A percentile compares a stretch with the other conserved stretches of the same genome.
Evolutionary conservation across 257 asterid genomes (phyloP).

Genomic region (Anisodus acutangulus): DNA sequence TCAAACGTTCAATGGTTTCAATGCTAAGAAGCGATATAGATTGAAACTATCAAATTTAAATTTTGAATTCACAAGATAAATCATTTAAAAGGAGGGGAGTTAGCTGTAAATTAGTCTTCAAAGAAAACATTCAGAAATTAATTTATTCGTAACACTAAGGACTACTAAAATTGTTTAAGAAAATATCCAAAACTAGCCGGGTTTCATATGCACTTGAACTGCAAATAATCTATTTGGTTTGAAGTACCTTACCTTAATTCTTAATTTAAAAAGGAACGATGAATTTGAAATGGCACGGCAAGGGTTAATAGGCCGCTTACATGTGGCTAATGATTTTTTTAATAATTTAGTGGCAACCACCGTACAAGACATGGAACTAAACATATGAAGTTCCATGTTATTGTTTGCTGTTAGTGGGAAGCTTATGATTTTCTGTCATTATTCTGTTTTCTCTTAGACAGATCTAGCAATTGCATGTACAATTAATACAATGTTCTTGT

Average conservation of each 20-base stretch:
- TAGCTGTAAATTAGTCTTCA: no score
- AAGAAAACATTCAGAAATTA: no score
- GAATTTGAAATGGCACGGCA: not conserved
- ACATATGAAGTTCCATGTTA: not conserved
- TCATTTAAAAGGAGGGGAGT: no score
- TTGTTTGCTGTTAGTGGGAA: slow-evolving; percentile 1
- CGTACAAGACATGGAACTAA: slow-evolving; percentile 10
- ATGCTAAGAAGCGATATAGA: not conserved
- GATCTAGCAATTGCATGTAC: not conserved
- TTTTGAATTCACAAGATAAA: no score
- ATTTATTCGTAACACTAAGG: no score
- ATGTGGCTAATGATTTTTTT: not conserved
- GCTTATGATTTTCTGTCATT: not conserved
- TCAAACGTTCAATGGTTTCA: not conserved
- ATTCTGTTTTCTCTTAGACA: not conserved
- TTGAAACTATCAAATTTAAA: not conserved
- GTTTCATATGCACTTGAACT: not conserved
- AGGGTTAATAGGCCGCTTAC: not conserved
- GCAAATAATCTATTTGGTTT: not conserved
- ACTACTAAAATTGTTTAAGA: no score
- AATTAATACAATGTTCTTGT: not conserved
- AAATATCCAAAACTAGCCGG: no score
- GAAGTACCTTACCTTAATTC: not conserved
- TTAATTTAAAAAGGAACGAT: not conserved
- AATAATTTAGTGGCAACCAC: slow-evolving; percentile 9